Evolutionary conservation across 352 stramenopile species (phyloP).

Genomic region (Globisporangium polare): DNA sequence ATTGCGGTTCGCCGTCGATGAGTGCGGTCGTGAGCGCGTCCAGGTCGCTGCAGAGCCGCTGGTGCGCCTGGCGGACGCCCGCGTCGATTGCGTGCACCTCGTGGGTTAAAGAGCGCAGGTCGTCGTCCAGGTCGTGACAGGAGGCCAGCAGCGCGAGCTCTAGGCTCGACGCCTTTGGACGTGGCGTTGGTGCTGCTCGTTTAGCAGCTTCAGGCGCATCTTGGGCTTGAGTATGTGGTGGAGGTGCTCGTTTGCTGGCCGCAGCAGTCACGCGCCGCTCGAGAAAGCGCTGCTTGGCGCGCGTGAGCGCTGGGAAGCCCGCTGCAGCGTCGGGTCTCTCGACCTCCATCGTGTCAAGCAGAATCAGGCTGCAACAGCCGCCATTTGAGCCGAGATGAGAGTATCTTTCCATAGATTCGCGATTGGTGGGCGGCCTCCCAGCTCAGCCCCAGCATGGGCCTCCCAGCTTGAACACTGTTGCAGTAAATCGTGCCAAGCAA

Average conservation of each 20-base stretch:
- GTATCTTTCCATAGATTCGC: not conserved
- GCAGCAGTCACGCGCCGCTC: not conserved
- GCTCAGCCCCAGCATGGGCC: too few species aligned
- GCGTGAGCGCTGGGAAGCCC: conserved; percentile 25
- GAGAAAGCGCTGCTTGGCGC: conserved; percentile 27
- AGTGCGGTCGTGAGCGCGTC: conserved; percentile 4
- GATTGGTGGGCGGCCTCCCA: not conserved
- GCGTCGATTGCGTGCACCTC: not conserved
- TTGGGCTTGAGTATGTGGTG: not conserved
- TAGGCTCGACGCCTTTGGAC: not conserved
- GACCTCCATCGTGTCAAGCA: not conserved
- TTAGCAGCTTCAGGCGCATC: not conserved
- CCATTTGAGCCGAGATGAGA: not conserved
- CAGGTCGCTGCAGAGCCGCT: not conserved
- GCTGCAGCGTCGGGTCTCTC: not conserved
- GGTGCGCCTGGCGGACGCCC: not conserved
- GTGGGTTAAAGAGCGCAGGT: not conserved
- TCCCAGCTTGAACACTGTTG: too few species aligned
- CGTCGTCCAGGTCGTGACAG: conserved; percentile 4
- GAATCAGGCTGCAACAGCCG: not conserved
- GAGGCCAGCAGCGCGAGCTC: not conserved
- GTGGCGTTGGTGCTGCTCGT: not conserved
- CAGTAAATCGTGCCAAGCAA: too few species aligned
- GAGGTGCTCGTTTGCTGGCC: not conserved
- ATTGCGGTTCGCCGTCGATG: not conserved